Conservation (phyloP, 352 stramenopile species). For the Thalassiosira livingstoniorum region DNA sequence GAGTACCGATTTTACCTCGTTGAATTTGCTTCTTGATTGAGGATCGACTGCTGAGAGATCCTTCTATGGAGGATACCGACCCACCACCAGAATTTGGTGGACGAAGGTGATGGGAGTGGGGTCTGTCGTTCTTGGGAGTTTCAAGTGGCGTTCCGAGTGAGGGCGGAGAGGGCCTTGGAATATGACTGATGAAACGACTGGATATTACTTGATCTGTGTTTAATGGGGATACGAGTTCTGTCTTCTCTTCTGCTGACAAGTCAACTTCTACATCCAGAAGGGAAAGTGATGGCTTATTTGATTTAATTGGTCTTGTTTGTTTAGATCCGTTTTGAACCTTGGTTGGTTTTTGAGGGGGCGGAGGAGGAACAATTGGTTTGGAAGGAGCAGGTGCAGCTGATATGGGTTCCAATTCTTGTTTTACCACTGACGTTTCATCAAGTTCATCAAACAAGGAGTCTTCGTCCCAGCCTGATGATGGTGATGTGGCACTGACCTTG, state of each 20-base stretch:
- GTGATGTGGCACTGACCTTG: too few species aligned
- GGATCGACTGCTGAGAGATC: constrained; percentile 52
- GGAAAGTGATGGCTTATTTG: too few species aligned
- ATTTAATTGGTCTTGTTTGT: too few species aligned
- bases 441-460: too few species aligned
- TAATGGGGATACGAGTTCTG: not conserved
- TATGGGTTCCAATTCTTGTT: too few species aligned
- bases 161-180: constrained; percentile 8
- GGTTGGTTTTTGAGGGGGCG: too few species aligned
- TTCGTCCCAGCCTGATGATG: too few species aligned
- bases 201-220: not conserved
- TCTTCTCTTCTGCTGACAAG: not conserved
- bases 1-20: constrained; percentile 46
- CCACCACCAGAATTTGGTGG: constrained; percentile 36
- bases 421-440: too few species aligned
- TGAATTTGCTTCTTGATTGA: constrained; percentile 59
- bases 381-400: too few species aligned
- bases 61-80: constrained; percentile 58
- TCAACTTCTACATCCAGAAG: too few species aligned
- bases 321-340: too few species aligned
- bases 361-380: too few species aligned
- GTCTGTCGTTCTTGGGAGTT: constrained; percentile 31
- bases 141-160: not conserved
- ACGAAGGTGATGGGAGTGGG: not conserved
- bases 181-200: not conserved